Base-by-base conservation (phyloP, 2,329 filamentous ascomycete species). In the Fusarium citri region DNA sequence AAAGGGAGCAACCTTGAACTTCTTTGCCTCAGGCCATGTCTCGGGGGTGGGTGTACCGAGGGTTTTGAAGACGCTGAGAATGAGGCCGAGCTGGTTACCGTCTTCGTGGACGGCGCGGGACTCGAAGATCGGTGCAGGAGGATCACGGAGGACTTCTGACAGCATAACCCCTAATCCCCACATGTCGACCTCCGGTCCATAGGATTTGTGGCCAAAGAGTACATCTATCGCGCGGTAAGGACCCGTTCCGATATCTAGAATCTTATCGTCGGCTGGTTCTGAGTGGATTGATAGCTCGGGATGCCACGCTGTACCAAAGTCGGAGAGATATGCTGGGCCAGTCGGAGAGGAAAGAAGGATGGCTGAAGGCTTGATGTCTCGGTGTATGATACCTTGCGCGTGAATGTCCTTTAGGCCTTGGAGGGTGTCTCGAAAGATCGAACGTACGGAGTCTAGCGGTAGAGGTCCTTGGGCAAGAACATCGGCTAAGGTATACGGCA, bases 291-390 rank as follows among this genome's bases (percentile, higher is more conserved):
- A 85, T 62, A 87, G 74, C 14, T 84, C 79, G 5, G 91, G 87
- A 71, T 91, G 89, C 94, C 94, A 98, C 11, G 94, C 89, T 41
- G 96, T 97, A 53, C 96, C 95, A 81, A 99, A 98, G 79, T 99
- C 96, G 37, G 93, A 89, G 4, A 99, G 85, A 72, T 90, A 92
- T 6, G 92, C 93, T 7, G 93, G 92, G 0, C 92, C 92, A 8
- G 86, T 82, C 0, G 86, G 82, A 0, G 90, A 88, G 43, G 86
- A 83, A 47, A 97, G 85, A 11, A 98, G 84, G 37, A 99, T 86
- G 55, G 97, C 97, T 0, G 94, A 94, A 1, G 96, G 96, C 76
- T 99, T 99, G 77, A 99, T 83, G 76, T 99, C 96, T 59, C 96
- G 90, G 78, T 99, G 96, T 57, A 99, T 91, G 61, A 99, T 94